Percentiles rank a stretch among this genome's conserved stretches.
Evolutionary conservation across 352 stramenopile species (phyloP).

Genomic region (Phytopythium mirpurense): DNA sequence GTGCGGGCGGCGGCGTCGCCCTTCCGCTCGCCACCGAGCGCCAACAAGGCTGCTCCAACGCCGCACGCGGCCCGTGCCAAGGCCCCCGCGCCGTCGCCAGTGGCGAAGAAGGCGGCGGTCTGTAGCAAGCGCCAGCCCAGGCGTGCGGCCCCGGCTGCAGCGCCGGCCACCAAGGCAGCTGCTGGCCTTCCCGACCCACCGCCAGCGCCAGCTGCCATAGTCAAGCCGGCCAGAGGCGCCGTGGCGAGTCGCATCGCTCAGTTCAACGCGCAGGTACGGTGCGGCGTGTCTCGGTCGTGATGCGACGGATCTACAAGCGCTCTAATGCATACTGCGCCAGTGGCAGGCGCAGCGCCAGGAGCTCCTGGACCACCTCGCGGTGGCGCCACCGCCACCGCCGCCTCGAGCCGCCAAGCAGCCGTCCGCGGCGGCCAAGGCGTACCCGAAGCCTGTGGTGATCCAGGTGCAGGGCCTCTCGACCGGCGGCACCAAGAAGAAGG

Average conservation of each 20-base stretch:
- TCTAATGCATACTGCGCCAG: too few species aligned
- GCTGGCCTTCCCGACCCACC: neutral
- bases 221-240: neutral
- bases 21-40: neutral
- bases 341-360: conserved; percentile 42
- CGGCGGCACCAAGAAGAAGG: conserved; percentile 8
- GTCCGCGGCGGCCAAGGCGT: conserved; percentile 1
- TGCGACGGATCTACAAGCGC: too few species aligned
- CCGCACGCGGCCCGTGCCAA: too few species aligned
- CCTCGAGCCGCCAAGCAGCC: conserved; percentile 8
- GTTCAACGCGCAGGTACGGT: conserved; percentile 49
- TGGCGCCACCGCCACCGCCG: conserved; percentile 13
- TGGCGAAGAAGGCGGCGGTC: neutral
- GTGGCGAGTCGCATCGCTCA: conserved; percentile 35
- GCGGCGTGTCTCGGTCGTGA: too few species aligned
- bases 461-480: conserved; percentile 1
- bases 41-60: conserved; percentile 2
- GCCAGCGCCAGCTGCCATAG: neutral
- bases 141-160: neutral
- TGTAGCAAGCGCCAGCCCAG: neutral
- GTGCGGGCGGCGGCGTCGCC: neutral
- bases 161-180: neutral
- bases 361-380: conserved; percentile 17
- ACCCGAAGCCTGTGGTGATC: conserved; percentile 5
- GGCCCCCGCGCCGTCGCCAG: neutral